Base-by-base conservation (phyloP, 1,139 yeast species). In the Yamadazyma spencermartinsiae region DNA sequence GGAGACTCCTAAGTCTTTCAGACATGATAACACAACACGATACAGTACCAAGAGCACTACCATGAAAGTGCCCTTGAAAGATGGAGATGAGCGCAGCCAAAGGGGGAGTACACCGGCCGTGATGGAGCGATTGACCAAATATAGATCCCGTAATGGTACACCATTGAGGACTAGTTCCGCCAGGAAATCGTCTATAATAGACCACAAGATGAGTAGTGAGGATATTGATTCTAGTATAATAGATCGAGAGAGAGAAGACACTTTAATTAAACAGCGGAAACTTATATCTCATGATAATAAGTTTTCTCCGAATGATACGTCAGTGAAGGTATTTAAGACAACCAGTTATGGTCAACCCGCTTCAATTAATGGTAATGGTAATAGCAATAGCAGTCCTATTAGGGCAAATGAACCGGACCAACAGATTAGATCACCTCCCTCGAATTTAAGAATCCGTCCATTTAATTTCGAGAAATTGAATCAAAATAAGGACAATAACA, bases 211-310 rank as follows among this genome's bases (percentile, higher is more conserved):
- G 4, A 11, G n/a, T 4, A 9, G 29, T 37, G 12, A 37, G 11
- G 15, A 31, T 45, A 10, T 27, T 15, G 31, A 28, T 9, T 24
- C 40, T 13, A 31, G 36, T 19, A 41, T 37, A 14, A 39, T 33
- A 15, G 36, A 35, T 6, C 24, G 33, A 9, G 44, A 35, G 21
- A 25, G 35, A 16, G 60, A 51, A 25, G 48, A 44, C 14, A 23
- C 41, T 1, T 32, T 48, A 5, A 56, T 57, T 11, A 42, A 52
- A 19, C 44, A 41, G 18, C 42, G 48, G 8, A 51, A 51, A 37
- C 41, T 58, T 14, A 56, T 58, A 8, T 44, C 56, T 1, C 60
- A 56, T 20, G 54, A 56, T 27, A 55, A 58, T 39, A 44, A 49
- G 35, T 56, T 52, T 26, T 48, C 55, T 0, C 60, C 61, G 2